Evolutionary conservation across 441 rosid genomes (phyloP).

Genomic region (Gossypium gossypioides): DNA sequence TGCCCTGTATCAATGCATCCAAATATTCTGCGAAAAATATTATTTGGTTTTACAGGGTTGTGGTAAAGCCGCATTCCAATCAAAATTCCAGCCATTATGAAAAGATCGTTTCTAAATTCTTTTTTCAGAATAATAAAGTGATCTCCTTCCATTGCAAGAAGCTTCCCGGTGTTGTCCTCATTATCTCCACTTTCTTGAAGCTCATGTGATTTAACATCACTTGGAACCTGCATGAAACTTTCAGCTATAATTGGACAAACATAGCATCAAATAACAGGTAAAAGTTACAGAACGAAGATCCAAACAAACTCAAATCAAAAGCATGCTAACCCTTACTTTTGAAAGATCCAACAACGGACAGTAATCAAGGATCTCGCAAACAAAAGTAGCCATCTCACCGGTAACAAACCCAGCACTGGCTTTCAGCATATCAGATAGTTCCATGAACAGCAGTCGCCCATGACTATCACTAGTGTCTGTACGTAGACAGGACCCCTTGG

Average conservation of each 20-base stretch:
- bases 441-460: conserved; percentile 76
- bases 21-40: conserved; percentile 73
- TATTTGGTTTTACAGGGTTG: conserved; percentile 88
- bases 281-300: neutral
- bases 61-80: conserved; percentile 89
- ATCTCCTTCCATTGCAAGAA: conserved; percentile 85
- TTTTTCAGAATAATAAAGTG: conserved; percentile 83
- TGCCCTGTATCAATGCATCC: conserved; percentile 53
- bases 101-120: conserved; percentile 90
- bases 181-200: conserved; percentile 18
- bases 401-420: conserved; percentile 91
- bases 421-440: conserved; percentile 91
- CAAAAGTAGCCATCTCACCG: conserved; percentile 90
- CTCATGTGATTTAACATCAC: too few species aligned
- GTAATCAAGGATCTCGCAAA: conserved; percentile 94
- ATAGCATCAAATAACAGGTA: neutral
- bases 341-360: conserved; percentile 99
- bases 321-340: conserved; percentile 72
- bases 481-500: conserved; percentile 97
- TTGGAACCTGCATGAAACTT: neutral
- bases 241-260: neutral
- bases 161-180: conserved; percentile 74
- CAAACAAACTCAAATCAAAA: neutral
- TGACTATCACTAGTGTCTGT: conserved; percentile 94
- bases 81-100: conserved; percentile 89